Base-by-base conservation (phyloP, 2,329 filamentous ascomycete species). In the Coniochaeta prunicola region DNA sequence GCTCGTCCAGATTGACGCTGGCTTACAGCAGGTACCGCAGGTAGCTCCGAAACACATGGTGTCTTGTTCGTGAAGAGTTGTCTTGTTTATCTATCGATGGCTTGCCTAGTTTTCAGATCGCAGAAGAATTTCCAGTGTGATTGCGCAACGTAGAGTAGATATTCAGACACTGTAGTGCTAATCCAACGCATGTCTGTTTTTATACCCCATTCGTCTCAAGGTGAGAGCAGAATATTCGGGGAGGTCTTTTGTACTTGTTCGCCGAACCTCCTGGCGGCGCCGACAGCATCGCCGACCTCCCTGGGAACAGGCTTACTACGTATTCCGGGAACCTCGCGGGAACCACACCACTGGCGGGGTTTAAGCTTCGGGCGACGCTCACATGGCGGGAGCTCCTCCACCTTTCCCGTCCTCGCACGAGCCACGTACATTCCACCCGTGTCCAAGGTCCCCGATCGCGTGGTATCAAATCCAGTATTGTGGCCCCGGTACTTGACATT, bases 1-100 rank as follows among this genome's bases (percentile, higher is more conserved):
- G 30, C 33, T 12, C 53, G 26, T 26, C 26, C 8, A 28, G 9
- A 10, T 36, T 6, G 36, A 50, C 24, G 34, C 2, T 30, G 53
- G 65, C 75, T 66, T 64, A 77, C 76, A 73, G 69, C 76, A 78
- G 19, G 69, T 74, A 26, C 72, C 61, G 61, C 76, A 78, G 26
- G 69, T 73, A 6, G 75, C 69, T 40, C 70, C 64, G 65, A 73
- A 72, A 56, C 76, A 78, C 76, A 78, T 78, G 21, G 38, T 71
- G 60, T 12, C 45, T 48, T 31, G 7, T 38, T 54, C 36, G 19
- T 3, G 13, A 13, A 36, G 19, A 13, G 57, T 21, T 15, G 15
- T 9, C n/a, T 17, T 50, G 12, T 50, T 50, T 21, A 10, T 21
- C 10, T 45, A n/a, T 45, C 4, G 40, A 38, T 12, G 40, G 9